Percentiles rank a stretch among this genome's conserved stretches.
Evolutionary conservation across 257 asterid genomes (phyloP).

Genomic region (Penstemon eatonii): DNA sequence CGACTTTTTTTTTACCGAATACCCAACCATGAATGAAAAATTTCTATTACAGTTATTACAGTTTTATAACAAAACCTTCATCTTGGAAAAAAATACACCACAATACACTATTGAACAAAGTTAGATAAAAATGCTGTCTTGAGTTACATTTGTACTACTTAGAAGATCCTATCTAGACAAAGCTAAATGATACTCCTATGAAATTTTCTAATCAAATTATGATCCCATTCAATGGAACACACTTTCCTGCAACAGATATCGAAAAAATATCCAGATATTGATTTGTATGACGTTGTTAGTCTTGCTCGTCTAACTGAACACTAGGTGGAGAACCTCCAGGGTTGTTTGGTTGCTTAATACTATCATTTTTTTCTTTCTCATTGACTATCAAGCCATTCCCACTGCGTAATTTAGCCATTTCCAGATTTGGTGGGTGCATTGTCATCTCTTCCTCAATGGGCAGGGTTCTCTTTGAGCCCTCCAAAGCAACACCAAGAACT

Average conservation of each 20-base stretch:
- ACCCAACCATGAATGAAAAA: too few relatives aligned
- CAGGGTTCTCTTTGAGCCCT: conserved; percentile 92
- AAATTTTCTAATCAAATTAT: not conserved
- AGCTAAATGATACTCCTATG: too few relatives aligned
- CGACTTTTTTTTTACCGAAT: too few relatives aligned
- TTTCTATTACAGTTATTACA: too few relatives aligned
- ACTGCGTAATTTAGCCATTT: conserved; percentile 55
- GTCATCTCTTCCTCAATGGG: conserved; percentile 75
- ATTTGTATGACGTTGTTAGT: conserved; percentile 19
- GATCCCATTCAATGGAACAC: not conserved
- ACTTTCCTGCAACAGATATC: not conserved
- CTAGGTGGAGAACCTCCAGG: conserved; percentile 30
- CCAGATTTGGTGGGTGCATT: conserved; percentile 30
- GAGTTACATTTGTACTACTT: not conserved
- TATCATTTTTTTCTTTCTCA: conserved; percentile 56
- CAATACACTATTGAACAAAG: too few relatives aligned
- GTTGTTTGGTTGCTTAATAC: conserved; percentile 32
- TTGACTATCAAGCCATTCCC: conserved; percentile 40
- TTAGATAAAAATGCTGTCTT: too few relatives aligned
- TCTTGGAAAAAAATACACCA: too few relatives aligned
- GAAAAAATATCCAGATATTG: not conserved
- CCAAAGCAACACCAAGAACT: conserved; percentile 95
- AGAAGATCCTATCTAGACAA: not conserved
- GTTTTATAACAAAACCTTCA: too few relatives aligned
- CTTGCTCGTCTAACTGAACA: conserved; percentile 48